phyloP scores from a whole-genome alignment of 2,329 filamentous ascomycete species.

The Microsporum ferrugineum region DNA sequence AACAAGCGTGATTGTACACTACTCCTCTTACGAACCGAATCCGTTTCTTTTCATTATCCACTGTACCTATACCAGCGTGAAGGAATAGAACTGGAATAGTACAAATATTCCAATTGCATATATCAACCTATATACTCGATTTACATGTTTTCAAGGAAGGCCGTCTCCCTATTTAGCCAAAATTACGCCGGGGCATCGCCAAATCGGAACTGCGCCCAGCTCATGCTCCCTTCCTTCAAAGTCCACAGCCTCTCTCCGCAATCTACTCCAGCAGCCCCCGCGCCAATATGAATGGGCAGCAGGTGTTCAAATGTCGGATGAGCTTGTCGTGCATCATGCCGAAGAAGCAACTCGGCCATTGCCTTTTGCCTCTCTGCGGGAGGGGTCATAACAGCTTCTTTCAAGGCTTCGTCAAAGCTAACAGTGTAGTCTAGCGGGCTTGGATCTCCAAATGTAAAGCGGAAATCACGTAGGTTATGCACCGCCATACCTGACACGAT shows the following conservation, averaged over 20 bases:
- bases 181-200: slow-evolving; percentile 25
- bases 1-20: neutral
- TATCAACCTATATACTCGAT: neutral
- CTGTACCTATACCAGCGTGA: slow-evolving; percentile 5
- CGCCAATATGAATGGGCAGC: slow-evolving; percentile 47
- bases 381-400: slow-evolving; percentile 47
- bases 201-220: slow-evolving; percentile 46
- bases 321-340: slow-evolving; percentile 46
- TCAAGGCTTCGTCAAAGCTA: slow-evolving; percentile 57
- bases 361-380: slow-evolving; percentile 34
- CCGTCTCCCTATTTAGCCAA: slow-evolving; percentile 5
- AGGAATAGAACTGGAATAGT: neutral
- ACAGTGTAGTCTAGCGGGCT: slow-evolving; percentile 45
- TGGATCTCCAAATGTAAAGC: slow-evolving; percentile 32
- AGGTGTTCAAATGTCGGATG: slow-evolving; percentile 56
- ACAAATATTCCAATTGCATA: neutral
- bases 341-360: slow-evolving; percentile 38
- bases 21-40: slow-evolving; percentile 2
- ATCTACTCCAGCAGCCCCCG: slow-evolving; percentile 44
- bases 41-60: slow-evolving; percentile 9
- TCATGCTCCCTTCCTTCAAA: slow-evolving; percentile 40
- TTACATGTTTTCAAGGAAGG: neutral
- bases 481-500: slow-evolving; percentile 66
- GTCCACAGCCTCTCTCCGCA: slow-evolving; percentile 39
- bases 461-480: slow-evolving; percentile 53